phyloP scores from a whole-genome alignment of 106 monocot genomes.

The Dioscorea zingiberensis region DNA sequence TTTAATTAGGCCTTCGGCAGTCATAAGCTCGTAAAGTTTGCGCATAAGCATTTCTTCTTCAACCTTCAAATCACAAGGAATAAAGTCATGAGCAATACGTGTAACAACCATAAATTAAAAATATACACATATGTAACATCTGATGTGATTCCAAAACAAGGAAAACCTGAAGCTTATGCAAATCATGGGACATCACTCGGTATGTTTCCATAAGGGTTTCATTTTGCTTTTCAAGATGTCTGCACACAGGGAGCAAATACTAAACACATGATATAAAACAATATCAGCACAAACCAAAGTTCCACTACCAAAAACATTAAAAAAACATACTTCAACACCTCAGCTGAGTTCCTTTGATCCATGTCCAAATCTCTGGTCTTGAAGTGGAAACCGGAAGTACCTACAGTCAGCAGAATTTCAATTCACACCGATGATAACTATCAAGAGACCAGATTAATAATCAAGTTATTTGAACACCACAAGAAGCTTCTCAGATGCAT shows the following conservation, averaged over 20 bases:
- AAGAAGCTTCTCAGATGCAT: too few species aligned
- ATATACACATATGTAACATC: not conserved
- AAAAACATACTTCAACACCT: conserved; percentile 30
- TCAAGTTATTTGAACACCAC: too few species aligned
- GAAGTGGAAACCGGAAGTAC: too few species aligned
- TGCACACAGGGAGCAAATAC: conserved; percentile 19
- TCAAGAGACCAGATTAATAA: too few species aligned
- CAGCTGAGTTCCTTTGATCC: conserved; percentile 32
- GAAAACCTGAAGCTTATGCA: conserved; percentile 71
- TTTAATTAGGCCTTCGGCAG: conserved; percentile 55
- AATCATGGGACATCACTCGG: conserved; percentile 79
- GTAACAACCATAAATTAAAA: conserved; percentile 1
- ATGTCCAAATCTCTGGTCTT: conserved; percentile 10
- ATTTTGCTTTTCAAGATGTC: conserved; percentile 83
- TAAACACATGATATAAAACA: not conserved
- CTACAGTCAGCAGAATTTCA: too few species aligned
- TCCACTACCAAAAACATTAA: not conserved
- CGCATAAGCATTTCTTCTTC: conserved; percentile 95
- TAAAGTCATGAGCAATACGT: not conserved
- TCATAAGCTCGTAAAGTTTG: conserved; percentile 73
- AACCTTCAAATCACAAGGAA: conserved; percentile 33
- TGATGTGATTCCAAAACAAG: too few species aligned
- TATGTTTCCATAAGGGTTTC: conserved; percentile 69
- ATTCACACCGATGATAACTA: too few species aligned
- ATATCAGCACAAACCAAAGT: not conserved